These are phyloP conservation scores for Mangifera indica DNA, from an alignment of 345 rosid genomes.

Conservation along the genomic window DNA sequence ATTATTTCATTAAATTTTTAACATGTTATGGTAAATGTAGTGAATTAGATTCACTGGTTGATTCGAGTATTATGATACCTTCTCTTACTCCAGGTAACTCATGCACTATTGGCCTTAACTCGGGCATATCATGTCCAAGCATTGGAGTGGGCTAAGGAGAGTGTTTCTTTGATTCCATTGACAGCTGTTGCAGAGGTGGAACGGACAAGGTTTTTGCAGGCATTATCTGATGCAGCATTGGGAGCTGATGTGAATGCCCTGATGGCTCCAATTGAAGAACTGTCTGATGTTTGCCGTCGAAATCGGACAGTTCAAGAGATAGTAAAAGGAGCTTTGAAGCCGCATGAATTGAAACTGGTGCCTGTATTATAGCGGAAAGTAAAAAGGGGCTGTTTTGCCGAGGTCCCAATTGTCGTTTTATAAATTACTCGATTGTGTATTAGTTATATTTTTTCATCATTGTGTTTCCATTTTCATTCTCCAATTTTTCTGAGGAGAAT, in stretches of 20 bases:
- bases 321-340: slow-evolving; percentile 87
- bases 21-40: neutral
- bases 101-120: slow-evolving; percentile 69
- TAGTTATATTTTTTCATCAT: slow-evolving; percentile 25
- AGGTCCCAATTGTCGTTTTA: slow-evolving; percentile 31
- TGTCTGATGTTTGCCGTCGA: slow-evolving; percentile 91
- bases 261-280: slow-evolving; percentile 72
- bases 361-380: slow-evolving; percentile 46
- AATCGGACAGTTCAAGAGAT: slow-evolving; percentile 91
- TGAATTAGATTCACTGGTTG: neutral
- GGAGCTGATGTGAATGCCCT: slow-evolving; percentile 63
- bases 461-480: slow-evolving; percentile 29
- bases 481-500: slow-evolving; percentile 61
- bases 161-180: slow-evolving; percentile 66
- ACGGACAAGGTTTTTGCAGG: slow-evolving; percentile 62
- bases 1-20: neutral
- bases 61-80: neutral
- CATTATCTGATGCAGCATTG: slow-evolving; percentile 69
- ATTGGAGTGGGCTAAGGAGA: slow-evolving; percentile 77
- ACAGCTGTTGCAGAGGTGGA: slow-evolving; percentile 78
- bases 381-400: slow-evolving; percentile 42
- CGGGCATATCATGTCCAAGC: slow-evolving; percentile 62
- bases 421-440: slow-evolving; percentile 26
- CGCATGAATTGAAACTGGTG: slow-evolving; percentile 65
- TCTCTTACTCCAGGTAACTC: slow-evolving; percentile 52